These are phyloP conservation scores for Micractinium sp. DNA, from an alignment of 139 green algal genomes.

Conservation along the genomic window DNA sequence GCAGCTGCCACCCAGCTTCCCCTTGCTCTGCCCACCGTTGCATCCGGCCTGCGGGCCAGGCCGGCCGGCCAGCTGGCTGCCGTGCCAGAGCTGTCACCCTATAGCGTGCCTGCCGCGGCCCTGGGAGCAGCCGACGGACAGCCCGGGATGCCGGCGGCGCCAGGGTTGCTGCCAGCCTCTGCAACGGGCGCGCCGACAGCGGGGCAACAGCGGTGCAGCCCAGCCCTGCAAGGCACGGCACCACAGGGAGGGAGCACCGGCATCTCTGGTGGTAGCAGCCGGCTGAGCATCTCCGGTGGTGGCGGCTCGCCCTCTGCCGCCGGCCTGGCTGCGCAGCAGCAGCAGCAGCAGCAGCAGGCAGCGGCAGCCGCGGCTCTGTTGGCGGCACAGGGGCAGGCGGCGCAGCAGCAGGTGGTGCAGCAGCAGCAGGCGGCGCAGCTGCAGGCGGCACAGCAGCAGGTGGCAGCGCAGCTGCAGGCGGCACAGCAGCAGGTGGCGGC, in stretches of 20 bases:
- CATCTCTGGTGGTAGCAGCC: background rate
- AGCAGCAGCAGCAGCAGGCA: background rate
- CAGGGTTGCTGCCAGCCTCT: background rate
- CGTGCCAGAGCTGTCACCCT: background rate
- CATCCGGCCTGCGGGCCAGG: background rate
- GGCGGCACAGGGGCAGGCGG: background rate
- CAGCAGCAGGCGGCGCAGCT: background rate
- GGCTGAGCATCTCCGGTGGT: background rate
- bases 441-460: background rate
- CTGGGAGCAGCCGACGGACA: background rate
- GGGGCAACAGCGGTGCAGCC: background rate
- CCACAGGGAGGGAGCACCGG: background rate
- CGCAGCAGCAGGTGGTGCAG: background rate
- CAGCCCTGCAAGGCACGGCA: no score
- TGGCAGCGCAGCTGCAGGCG: background rate
- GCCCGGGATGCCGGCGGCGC: background rate
- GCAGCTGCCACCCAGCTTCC: background rate
- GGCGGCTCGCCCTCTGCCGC: background rate
- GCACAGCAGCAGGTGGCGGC: background rate
- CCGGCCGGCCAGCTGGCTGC: background rate
- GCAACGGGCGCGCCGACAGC: background rate
- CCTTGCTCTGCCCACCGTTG: background rate
- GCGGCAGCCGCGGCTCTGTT: background rate
- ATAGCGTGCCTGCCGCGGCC: background rate
- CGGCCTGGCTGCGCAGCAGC: background rate